Base-by-base conservation (phyloP, 371 early-diverging fungal genomes). In the Caulochytrium protostelioides region DNA sequence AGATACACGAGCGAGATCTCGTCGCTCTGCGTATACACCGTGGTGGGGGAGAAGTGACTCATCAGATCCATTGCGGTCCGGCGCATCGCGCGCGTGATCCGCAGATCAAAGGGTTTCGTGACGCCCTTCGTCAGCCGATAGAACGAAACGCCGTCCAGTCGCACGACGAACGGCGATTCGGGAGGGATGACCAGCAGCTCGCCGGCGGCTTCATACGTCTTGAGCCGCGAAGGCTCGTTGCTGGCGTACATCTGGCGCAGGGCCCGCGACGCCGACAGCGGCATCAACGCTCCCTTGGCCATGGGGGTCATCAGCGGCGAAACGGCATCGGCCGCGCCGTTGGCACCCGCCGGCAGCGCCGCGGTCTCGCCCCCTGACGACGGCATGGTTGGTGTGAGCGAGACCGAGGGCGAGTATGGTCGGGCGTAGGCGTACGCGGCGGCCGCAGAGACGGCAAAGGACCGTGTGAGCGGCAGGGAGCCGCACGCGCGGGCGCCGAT, bases 1-100 rank as follows among this genome's bases (percentile, higher is more conserved):
- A 44, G 45, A 41, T 54, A 58, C 19, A 62, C 54, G 8, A 62
- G 47, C 6, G 52, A 50, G 22, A 62, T 62, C 34, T 62, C 62
- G 40, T 62, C 62, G 6, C 52, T 51, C 24, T 44, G 43, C 19
- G 49, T 44, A 46, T 50, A 62, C 6, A 44, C 56, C 23, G 37
- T 25, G 10, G 29, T 15, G 4, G 59, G 43, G n/a, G 22, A 25
- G 34, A 62, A 62, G 26, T 48, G 41, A 2, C 13, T 14, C 9
- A 55, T 39, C 17, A 57, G 40, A 40, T 62, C 62, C 7, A 25
- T 20, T 2, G 56, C 44, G 6, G 54, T 52, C 19, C 30, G 26
- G 19, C 55, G 50, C 49, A 55, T 37, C 10, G 53, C 50, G n/a
- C 52, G 35, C n/a, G 48, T 49, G 18, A 62, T 43, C 0, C 59